phyloP scores from a whole-genome alignment of 2,329 filamentous ascomycete species.

The Fusarium sororula region DNA sequence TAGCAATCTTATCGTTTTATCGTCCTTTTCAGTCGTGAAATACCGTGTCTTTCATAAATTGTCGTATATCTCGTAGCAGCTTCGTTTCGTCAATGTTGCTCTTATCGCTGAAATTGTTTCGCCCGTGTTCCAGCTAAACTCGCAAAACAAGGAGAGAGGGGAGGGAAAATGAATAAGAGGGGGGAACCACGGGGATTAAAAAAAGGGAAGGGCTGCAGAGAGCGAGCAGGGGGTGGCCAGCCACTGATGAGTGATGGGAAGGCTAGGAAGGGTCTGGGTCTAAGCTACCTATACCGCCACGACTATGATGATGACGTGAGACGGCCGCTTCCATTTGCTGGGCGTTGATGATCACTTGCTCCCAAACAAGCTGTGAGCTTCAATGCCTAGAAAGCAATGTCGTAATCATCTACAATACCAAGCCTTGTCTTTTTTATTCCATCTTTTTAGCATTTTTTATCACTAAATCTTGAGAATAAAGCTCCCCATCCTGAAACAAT shows the following conservation, averaged over 20 bases:
- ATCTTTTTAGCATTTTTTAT: background rate
- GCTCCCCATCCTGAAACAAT: background rate
- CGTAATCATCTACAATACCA: constrained; percentile 3
- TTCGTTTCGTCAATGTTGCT: background rate
- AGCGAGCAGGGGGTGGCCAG: background rate
- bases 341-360: constrained; percentile 1
- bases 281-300: constrained; percentile 24
- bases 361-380: background rate
- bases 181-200: background rate
- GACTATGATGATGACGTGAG: constrained; percentile 40
- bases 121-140: constrained; percentile 1
- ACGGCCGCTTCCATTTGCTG: constrained; percentile 24
- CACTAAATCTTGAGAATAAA: background rate
- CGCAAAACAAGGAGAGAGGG: background rate
- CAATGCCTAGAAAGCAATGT: background rate
- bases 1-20: background rate
- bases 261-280: too few relatives aligned
- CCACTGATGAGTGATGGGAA: constrained; percentile 11
- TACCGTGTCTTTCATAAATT: background rate
- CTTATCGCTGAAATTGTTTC: constrained; percentile 7
- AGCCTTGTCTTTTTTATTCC: background rate
- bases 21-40: constrained; percentile 3
- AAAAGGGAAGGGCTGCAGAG: background rate
- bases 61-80: background rate
- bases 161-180: background rate